Conservation (phyloP, 2,329 filamentous ascomycete genomes). For the Metarhizium brunneum region DNA sequence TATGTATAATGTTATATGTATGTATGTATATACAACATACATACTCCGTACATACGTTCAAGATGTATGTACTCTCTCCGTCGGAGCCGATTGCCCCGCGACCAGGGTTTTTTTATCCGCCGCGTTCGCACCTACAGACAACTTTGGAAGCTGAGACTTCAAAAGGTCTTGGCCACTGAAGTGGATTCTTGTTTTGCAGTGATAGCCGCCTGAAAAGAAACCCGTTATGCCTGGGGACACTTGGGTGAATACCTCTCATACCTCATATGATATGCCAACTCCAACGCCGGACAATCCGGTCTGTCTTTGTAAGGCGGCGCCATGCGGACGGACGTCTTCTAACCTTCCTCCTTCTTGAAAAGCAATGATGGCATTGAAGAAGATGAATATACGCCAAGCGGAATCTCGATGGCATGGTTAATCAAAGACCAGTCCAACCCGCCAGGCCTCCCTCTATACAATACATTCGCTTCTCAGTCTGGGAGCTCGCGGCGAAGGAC, state of each 20-base stretch:
- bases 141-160: neutral
- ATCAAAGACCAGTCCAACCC: neutral
- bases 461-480: neutral
- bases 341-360: no score
- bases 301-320: neutral
- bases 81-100: constrained; percentile 6
- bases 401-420: neutral
- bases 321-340: neutral
- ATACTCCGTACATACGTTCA: no score
- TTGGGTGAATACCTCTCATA: neutral
- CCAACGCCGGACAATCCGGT: neutral
- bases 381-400: neutral
- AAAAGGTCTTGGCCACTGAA: neutral
- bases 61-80: constrained; percentile 7
- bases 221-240: neutral
- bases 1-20: neutral
- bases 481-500: neutral
- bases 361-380: no score
- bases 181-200: neutral
- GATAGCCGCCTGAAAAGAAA: neutral
- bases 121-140: constrained; percentile 2
- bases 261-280: no score
- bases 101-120: constrained; percentile 1
- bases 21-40: neutral
- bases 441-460: neutral